Percentiles rank a stretch among this genome's conserved stretches.
Conservation (phyloP, 1,284 basidiomycete genomes). For the Microbotryum intermedium region DNA sequence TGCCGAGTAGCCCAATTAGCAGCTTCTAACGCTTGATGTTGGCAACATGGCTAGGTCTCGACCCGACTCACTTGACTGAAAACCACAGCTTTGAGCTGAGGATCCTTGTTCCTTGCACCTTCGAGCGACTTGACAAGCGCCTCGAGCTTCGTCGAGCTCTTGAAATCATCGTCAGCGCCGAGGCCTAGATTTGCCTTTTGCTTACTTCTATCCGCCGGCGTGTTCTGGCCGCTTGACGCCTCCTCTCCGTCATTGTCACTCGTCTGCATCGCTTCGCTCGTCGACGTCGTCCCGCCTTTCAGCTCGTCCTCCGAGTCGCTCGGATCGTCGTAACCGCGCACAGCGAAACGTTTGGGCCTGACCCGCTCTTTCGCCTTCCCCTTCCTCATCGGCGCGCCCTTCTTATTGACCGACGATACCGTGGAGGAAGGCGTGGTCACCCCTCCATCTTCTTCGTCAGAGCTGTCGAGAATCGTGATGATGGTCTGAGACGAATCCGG, state of each 20-base stretch:
- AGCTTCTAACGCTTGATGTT: background rate
- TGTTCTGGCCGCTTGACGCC: background rate
- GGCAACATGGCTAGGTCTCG: background rate
- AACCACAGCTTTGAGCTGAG: constrained; percentile 71
- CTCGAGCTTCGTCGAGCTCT: constrained; percentile 38
- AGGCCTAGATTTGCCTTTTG: background rate
- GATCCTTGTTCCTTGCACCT: constrained; percentile 44
- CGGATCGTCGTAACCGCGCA: background rate
- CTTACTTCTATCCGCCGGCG: background rate
- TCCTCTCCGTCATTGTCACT: background rate
- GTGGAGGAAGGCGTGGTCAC: background rate
- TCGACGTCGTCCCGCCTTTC: background rate
- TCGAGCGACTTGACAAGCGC: constrained; percentile 18
- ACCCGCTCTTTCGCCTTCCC: background rate
- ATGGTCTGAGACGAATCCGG: constrained; percentile 7
- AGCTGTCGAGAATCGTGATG: constrained; percentile 22
- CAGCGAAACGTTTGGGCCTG: background rate
- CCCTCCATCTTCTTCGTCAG: constrained; percentile 12
- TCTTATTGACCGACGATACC: background rate
- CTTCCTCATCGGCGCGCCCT: no score
- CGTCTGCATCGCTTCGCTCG: background rate
- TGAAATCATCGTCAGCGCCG: constrained; percentile 28
- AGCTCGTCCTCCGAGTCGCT: constrained; percentile 9
- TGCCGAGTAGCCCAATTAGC: constrained; percentile 20
- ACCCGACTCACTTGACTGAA: constrained; percentile 57